Evolutionary conservation across 805 yeast genomes (phyloP).

Genomic region (Candida awuae): DNA sequence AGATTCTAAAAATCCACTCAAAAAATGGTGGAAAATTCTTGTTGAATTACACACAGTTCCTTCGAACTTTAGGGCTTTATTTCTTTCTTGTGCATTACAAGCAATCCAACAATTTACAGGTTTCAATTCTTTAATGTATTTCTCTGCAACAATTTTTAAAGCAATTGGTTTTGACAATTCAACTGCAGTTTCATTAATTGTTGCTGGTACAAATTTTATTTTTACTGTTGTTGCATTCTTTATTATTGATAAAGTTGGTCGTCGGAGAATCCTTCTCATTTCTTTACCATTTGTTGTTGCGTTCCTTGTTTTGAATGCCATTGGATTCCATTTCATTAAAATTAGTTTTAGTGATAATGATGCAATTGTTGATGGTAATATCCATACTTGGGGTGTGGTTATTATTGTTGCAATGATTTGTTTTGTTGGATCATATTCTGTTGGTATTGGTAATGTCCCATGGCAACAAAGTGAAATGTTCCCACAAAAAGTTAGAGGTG

Average conservation of each 20-base stretch:
- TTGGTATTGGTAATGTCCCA: conserved; percentile 95
- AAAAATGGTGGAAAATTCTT: conserved; percentile 52
- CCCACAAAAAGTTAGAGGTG: conserved; percentile 88
- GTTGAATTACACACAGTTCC: conserved; percentile 58
- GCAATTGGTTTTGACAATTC: conserved; percentile 83
- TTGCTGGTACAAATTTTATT: conserved; percentile 90
- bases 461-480: conserved; percentile 97
- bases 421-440: conserved; percentile 83
- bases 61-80: conserved; percentile 80
- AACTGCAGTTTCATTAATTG: conserved; percentile 88
- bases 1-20: conserved; percentile 28
- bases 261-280: conserved; percentile 68
- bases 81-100: conserved; percentile 88
- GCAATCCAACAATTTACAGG: conserved; percentile 97
- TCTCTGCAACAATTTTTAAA: conserved; percentile 85
- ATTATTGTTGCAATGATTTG: conserved; percentile 79
- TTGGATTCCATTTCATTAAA: conserved; percentile 84
- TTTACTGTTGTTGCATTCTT: conserved; percentile 81
- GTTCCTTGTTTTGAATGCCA: conserved; percentile 71
- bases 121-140: conserved; percentile 93
- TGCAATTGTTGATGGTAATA: conserved; percentile 37
- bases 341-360: conserved; percentile 47
- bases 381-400: conserved; percentile 80
- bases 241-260: conserved; percentile 80
- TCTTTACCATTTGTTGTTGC: conserved; percentile 83